Evolutionary conservation across 2,329 filamentous ascomycete species (phyloP).

Genomic region (Ophiocordyceps robertsii): DNA sequence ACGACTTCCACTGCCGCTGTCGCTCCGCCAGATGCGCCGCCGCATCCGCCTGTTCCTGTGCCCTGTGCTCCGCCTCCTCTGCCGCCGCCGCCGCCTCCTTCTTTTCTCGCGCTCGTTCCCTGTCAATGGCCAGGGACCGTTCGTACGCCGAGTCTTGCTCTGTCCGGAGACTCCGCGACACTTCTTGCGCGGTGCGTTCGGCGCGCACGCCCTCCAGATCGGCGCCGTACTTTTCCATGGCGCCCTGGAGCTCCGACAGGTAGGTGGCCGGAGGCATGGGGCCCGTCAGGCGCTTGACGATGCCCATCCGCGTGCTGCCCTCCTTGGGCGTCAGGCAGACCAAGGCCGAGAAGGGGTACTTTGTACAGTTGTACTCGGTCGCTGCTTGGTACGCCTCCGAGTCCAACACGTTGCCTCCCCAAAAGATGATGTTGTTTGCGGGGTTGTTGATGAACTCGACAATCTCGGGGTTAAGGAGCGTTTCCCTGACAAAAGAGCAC

Average conservation of each 20-base stretch:
- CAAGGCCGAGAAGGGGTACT: conserved; percentile 80
- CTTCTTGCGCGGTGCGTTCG: conserved; percentile 65
- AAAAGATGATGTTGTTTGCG: conserved; percentile 68
- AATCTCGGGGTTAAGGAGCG: conserved; percentile 64
- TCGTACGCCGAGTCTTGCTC: conserved; percentile 93
- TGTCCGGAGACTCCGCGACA: conserved; percentile 65
- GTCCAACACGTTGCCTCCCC: conserved; percentile 87
- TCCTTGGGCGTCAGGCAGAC: conserved; percentile 80
- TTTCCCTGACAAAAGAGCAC: conserved; percentile 65
- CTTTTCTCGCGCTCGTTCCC: conserved; percentile 66
- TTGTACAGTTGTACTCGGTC: conserved; percentile 75
- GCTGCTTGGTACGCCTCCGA: conserved; percentile 90
- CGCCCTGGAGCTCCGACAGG: conserved; percentile 58
- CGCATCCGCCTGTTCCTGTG: conserved; percentile 46
- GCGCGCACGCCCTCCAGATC: conserved; percentile 64
- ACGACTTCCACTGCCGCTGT: conserved; percentile 59
- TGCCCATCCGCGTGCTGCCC: conserved; percentile 78
- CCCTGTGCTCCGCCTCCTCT: conserved; percentile 50
- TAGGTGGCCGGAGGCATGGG: conserved; percentile 58
- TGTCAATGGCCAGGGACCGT: conserved; percentile 73
- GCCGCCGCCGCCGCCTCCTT: conserved; percentile 64
- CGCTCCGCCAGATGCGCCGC: conserved; percentile 34
- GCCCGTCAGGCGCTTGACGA: conserved; percentile 67
- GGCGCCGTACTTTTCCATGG: conserved; percentile 62
- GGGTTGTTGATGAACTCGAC: conserved; percentile 61